Conservation (phyloP, 2,329 filamentous ascomycete species). For the Colletotrichum ledebouriae region DNA sequence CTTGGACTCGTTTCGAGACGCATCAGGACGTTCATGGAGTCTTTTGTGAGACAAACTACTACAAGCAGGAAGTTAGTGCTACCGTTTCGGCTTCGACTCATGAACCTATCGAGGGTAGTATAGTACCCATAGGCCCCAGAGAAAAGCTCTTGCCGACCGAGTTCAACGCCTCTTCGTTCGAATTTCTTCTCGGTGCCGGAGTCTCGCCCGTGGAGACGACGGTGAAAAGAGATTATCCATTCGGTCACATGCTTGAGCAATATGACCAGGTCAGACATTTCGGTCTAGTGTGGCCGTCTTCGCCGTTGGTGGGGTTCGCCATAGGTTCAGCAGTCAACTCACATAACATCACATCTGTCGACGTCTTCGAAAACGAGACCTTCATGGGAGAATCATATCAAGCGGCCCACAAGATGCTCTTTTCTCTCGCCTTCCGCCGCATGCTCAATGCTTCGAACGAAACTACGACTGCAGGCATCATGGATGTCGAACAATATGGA, state of each 20-base stretch:
- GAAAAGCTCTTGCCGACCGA: conserved; percentile 44
- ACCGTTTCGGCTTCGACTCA: conserved; percentile 48
- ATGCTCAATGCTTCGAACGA: background rate
- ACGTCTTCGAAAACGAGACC: conserved; percentile 16
- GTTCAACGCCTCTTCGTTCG: conserved; percentile 54
- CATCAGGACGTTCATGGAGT: conserved; percentile 50
- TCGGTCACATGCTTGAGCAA: conserved; percentile 47
- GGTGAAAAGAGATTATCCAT: conserved; percentile 45
- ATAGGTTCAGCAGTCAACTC: conserved; percentile 43
- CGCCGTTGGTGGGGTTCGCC: conserved; percentile 53
- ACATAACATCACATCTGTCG: conserved; percentile 15
- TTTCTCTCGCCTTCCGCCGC: conserved; percentile 46
- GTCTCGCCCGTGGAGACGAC: conserved; percentile 32
- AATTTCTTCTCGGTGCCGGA: conserved; percentile 50
- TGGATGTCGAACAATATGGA: conserved; percentile 45
- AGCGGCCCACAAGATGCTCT: conserved; percentile 49
- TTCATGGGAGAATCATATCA: conserved; percentile 41
- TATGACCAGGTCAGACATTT: conserved; percentile 40
- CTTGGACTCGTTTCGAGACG: conserved; percentile 41
- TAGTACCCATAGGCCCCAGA: conserved; percentile 23
- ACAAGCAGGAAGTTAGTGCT: conserved; percentile 58
- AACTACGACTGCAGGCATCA: background rate
- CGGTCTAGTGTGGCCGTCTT: conserved; percentile 43
- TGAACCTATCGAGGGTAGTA: conserved; percentile 29
- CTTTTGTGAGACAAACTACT: conserved; percentile 62